Evolutionary conservation across 495 filamentous ascomycete genomes (phyloP).

Genomic region (Poronia punctata): DNA sequence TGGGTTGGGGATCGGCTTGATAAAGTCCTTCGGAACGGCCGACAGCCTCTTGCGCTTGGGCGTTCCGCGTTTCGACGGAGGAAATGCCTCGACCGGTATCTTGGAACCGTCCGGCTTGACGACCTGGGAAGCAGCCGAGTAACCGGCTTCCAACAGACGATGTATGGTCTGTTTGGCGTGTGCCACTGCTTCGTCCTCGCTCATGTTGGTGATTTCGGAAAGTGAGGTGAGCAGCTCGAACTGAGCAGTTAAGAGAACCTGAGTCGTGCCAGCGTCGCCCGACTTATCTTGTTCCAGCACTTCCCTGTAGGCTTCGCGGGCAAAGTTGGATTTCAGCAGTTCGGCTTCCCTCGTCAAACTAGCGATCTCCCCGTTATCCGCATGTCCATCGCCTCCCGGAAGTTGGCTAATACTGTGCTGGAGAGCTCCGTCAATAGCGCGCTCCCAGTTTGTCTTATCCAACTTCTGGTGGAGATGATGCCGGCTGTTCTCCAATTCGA

Average conservation of each 20-base stretch:
- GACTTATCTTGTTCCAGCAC: conserved; percentile 78
- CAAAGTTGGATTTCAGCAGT: conserved; percentile 72
- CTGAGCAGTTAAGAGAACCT: conserved; percentile 78
- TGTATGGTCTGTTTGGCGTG: conserved; percentile 72
- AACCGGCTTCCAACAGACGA: conserved; percentile 70
- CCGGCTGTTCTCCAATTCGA: conserved; percentile 81
- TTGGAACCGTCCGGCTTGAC: conserved; percentile 81
- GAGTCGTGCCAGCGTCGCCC: conserved; percentile 68
- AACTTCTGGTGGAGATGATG: conserved; percentile 83
- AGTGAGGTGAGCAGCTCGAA: conserved; percentile 84
- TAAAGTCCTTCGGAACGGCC: conserved; percentile 19
- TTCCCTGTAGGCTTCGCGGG: conserved; percentile 69
- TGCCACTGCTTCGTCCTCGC: conserved; percentile 71
- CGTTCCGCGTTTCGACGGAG: conserved; percentile 62
- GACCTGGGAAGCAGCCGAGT: conserved; percentile 64
- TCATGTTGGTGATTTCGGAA: conserved; percentile 70
- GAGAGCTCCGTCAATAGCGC: conserved; percentile 75
- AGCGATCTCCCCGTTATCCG: conserved; percentile 63
- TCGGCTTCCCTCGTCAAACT: conserved; percentile 76
- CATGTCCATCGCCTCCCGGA: conserved; percentile 58
- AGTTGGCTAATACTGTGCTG: conserved; percentile 78
- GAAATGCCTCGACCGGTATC: conserved; percentile 54
- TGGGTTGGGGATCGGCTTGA: conserved; percentile 29
- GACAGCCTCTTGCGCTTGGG: conserved; percentile 66
- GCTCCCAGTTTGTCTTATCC: conserved; percentile 75